phyloP scores from a whole-genome alignment of 345 rosid genomes.

The Gossypium thurberi region DNA sequence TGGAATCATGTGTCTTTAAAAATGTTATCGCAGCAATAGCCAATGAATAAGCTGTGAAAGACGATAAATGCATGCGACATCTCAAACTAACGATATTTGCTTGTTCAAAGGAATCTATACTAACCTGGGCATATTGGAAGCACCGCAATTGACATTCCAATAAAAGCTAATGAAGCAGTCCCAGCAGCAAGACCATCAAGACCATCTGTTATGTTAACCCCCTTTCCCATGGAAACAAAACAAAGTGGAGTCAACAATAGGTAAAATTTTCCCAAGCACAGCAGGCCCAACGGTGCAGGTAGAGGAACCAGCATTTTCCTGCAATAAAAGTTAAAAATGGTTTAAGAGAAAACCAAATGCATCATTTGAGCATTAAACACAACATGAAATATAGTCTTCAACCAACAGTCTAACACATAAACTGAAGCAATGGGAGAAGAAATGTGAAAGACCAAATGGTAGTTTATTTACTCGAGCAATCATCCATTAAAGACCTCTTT shows the following conservation, averaged over 20 bases:
- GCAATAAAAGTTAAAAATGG: constrained; percentile 18
- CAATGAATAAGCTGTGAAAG: neutral
- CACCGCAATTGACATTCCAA: constrained; percentile 82
- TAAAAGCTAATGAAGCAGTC: constrained; percentile 68
- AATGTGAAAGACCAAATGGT: neutral
- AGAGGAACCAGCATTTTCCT: constrained; percentile 84
- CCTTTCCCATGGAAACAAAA: constrained; percentile 83
- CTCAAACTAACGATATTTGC: neutral
- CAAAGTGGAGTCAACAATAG: constrained; percentile 59
- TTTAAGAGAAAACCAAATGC: neutral
- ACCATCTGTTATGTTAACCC: constrained; percentile 66
- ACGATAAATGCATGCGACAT: neutral
- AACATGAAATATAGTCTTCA: neutral
- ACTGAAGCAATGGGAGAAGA: neutral
- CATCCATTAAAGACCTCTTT: neutral
- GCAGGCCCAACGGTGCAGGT: constrained; percentile 78
- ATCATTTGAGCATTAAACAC: neutral
- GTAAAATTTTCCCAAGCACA: constrained; percentile 68
- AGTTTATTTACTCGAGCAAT: neutral
- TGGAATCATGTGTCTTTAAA: neutral
- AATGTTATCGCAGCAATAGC: neutral
- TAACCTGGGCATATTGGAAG: constrained; percentile 88
- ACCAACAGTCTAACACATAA: neutral
- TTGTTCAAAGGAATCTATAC: constrained; percentile 20
- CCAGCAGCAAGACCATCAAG: constrained; percentile 92